phyloP scores from a whole-genome alignment of 768 basidiomycete genomes.

The Botryobasidium botryosum region DNA sequence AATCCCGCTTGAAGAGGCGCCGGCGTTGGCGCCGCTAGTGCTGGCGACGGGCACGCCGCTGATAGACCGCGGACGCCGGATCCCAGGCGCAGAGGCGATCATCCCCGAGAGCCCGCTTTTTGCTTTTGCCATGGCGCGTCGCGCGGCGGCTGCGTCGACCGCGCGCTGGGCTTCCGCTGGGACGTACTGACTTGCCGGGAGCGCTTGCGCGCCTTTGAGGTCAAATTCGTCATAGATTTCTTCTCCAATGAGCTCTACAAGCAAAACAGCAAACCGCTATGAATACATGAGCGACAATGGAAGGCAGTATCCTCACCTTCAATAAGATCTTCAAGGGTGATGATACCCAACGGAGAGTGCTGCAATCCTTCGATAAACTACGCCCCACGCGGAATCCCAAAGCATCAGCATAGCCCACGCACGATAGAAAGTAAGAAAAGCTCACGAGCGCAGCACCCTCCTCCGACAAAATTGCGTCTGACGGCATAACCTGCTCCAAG shows the following conservation, averaged over 20 bases:
- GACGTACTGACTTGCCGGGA: conserved; percentile 27
- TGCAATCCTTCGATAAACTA: conserved; percentile 73
- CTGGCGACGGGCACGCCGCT: background rate
- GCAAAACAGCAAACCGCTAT: background rate
- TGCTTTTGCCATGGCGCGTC: background rate
- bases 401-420: background rate
- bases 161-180: conserved; percentile 17
- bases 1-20: background rate
- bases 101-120: background rate
- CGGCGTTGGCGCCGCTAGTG: background rate
- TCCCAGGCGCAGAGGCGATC: background rate
- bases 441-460: conserved; percentile 57
- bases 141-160: conserved; percentile 3
- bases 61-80: background rate
- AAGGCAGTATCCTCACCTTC: conserved; percentile 37
- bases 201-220: conserved; percentile 34
- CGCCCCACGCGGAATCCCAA: background rate
- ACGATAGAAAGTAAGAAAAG: conserved; percentile 4
- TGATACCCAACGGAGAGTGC: conserved; percentile 79
- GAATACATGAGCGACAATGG: background rate
- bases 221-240: conserved; percentile 90
- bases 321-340: conserved; percentile 83
- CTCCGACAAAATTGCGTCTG: conserved; percentile 68
- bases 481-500: conserved; percentile 73
- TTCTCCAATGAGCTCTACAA: conserved; percentile 71